These are phyloP conservation scores for Rhododendron henanense DNA, from an alignment of 148 eudicot genomes.

Conservation along the genomic window DNA sequence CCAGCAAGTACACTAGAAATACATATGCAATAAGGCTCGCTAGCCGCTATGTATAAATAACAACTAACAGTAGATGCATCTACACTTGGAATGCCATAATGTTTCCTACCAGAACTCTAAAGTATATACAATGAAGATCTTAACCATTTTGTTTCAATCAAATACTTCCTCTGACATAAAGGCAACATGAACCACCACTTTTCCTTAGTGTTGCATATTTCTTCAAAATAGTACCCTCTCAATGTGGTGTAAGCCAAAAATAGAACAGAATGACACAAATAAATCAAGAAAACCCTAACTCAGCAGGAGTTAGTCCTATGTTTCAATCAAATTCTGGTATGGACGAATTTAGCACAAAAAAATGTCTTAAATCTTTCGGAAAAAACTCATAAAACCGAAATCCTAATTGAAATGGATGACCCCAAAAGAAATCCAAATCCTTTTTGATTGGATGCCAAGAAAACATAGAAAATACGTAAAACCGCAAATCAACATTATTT, in stretches of 20 bases:
- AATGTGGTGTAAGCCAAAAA: background rate
- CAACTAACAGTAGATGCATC: background rate
- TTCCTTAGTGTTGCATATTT: background rate
- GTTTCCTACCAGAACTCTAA: background rate
- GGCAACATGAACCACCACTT: background rate
- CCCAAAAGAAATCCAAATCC: background rate
- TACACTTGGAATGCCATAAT: background rate
- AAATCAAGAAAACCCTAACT: background rate
- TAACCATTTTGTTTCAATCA: background rate
- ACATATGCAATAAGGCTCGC: background rate
- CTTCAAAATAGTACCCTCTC: background rate
- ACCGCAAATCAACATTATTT: background rate
- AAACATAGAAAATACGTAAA: background rate
- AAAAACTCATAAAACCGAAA: background rate
- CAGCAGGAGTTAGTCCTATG: background rate
- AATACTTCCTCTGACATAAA: background rate
- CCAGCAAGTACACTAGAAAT: background rate
- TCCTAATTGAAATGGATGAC: background rate
- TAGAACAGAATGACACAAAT: background rate
- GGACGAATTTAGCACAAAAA: background rate
- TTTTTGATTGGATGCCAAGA: background rate
- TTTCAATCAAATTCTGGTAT: background rate
- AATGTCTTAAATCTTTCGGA: background rate
- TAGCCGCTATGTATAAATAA: background rate
- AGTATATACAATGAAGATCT: background rate